Base-by-base conservation (phyloP, 192 early-diverging fungal genomes). In the Backusella luteola region DNA sequence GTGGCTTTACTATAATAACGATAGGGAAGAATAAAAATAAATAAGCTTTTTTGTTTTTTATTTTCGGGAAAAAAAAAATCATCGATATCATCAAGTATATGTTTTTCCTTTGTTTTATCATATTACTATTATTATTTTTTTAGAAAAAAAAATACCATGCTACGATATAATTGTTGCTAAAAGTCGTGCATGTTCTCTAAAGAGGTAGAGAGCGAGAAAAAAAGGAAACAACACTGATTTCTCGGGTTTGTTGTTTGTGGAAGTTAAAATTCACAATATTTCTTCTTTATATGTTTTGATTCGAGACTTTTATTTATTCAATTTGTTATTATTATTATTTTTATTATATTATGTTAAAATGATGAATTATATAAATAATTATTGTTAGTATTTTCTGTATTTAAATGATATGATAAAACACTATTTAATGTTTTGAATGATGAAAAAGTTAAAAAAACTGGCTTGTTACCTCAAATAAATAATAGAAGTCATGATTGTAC, bases 381-480 rank as follows among this genome's bases (percentile, higher is more conserved):
- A 49, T 49, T 49, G 15, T 1, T 44, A 17, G 17, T 44, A 44
- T n/a, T 49, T 49, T 14, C 23, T 63, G 9, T 12, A 63, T 29
- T 63, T 63, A 26, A 63, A 63, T 63, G 56, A 63, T 11, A 14
- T 63, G 46, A 49, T 49, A 49, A n/a, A 49, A 29, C 12, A 63
- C n/a, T n/a, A 26, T 29, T 14, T 63, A 29, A 29, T 29, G 6
- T 11, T 9, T 2, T 14, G 26, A 63, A 63, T 29, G 56, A 63
- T 12, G 7, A 63, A 26, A 26, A 29, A 14, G 21, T 63, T n/a
- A n/a, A 49, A 49, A 49, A 63, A 63, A 63, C 21, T 29, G 12
- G 56, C 56, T 63, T 63, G 56, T 63, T 63, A 63, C 56, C 9
- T 63, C 56, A 63, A 63, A 63, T 63, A 63, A 63, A 63, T 63